These are phyloP conservation scores for Mortierella sp. DNA, from an alignment of 371 early-diverging fungal species.

Conservation along the genomic window DNA sequence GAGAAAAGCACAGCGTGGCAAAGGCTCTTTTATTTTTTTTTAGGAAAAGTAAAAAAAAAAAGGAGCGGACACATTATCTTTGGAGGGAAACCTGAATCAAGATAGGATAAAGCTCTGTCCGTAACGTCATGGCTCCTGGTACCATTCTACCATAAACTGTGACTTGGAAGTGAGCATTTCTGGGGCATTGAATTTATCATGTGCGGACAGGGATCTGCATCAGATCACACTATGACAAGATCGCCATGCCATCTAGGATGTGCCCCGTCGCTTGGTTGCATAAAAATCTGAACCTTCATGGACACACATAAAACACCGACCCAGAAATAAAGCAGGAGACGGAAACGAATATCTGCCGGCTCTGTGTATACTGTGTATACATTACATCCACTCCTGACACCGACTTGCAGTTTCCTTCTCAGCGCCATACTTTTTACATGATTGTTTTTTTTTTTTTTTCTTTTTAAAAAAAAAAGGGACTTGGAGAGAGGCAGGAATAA, in stretches of 20 bases:
- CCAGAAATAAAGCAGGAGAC: too few species aligned
- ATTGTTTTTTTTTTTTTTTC: too few species aligned
- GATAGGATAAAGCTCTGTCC: background rate
- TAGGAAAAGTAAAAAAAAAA: conserved; percentile 10
- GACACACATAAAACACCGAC: too few species aligned
- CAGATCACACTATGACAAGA: background rate
- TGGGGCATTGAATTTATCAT: background rate
- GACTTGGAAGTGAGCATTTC: background rate
- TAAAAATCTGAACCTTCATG: too few species aligned
- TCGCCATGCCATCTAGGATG: background rate
- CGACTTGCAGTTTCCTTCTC: too few species aligned
- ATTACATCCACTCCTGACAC: too few species aligned
- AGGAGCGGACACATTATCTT: background rate
- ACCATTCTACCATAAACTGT: background rate
- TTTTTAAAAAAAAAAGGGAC: too few species aligned
- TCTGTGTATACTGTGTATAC: too few species aligned
- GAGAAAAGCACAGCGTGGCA: background rate
- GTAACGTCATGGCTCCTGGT: background rate
- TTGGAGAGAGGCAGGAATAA: background rate
- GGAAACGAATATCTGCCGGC: too few species aligned
- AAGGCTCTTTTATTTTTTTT: background rate
- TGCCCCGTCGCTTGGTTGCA: too few species aligned
- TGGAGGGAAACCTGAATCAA: background rate
- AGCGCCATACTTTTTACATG: too few species aligned
- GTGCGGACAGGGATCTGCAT: background rate